Evolutionary conservation across 208 protist species (phyloP).

Genomic region (Trypanosoma scelopori): DNA sequence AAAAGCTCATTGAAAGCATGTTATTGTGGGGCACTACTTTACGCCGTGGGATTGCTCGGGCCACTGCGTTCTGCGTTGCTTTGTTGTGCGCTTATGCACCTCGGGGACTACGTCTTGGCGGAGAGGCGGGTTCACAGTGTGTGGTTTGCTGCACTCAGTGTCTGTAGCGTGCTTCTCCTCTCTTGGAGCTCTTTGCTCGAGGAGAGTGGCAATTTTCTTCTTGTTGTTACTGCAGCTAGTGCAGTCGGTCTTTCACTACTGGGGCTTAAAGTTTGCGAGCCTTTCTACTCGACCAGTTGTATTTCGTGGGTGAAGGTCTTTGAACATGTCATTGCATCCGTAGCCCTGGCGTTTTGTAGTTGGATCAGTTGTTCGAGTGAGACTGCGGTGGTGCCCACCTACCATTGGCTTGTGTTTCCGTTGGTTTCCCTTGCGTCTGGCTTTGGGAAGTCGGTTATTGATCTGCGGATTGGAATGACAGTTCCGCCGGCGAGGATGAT

Average conservation of each 20-base stretch:
- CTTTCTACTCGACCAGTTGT: not conserved
- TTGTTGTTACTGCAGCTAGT: not conserved
- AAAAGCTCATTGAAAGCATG: conserved; percentile 10
- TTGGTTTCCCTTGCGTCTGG: conserved; percentile 13
- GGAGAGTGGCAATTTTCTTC: not conserved
- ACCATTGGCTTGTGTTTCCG: conserved; percentile 19
- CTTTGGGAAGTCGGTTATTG: conserved; percentile 17
- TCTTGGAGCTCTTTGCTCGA: not conserved
- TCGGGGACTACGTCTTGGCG: not conserved
- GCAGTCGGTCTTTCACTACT: not conserved
- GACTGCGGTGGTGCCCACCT: not conserved
- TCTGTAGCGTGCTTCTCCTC: conserved; percentile 6
- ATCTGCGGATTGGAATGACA: not conserved
- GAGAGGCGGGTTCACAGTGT: not conserved
- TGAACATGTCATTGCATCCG: conserved; percentile 11
- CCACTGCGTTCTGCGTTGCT: conserved; percentile 4
- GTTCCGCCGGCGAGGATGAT: not conserved
- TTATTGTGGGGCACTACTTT: conserved; percentile 9
- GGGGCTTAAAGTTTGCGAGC: conserved; percentile 1
- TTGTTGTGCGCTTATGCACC: conserved; percentile 10
- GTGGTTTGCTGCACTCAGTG: not conserved
- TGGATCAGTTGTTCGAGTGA: conserved; percentile 1
- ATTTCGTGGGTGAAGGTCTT: conserved; percentile 7
- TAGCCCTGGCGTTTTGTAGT: conserved; percentile 10
- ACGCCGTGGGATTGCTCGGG: conserved; percentile 4